Evolutionary conservation across 2,329 filamentous ascomycete species (phyloP).

Genomic region (Colletotrichum tabaci): DNA sequence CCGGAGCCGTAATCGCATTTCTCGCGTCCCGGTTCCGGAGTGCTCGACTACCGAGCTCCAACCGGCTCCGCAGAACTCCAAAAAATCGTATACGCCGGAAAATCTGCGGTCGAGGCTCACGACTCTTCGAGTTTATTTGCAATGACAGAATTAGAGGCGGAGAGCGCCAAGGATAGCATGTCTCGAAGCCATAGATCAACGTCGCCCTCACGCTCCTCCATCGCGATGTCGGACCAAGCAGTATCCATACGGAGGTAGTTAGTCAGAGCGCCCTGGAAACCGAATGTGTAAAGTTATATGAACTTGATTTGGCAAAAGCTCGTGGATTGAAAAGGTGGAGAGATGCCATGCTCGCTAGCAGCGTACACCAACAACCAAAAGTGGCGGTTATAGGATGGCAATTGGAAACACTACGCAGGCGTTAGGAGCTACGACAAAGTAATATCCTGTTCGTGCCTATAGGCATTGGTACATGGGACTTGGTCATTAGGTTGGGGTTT

Average conservation of each 20-base stretch:
- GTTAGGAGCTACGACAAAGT: too few relatives aligned
- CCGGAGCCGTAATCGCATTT: conserved; percentile 3
- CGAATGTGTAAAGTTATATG: not conserved
- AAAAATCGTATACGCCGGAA: conserved; percentile 16
- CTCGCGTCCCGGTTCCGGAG: not conserved
- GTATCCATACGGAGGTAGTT: conserved; percentile 9
- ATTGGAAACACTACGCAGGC: not conserved
- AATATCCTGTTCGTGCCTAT: not conserved
- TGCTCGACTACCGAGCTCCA: conserved; percentile 22
- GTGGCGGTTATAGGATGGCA: not conserved
- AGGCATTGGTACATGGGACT: too few relatives aligned
- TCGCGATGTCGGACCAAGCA: conserved; percentile 11
- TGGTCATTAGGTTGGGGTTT: rapidly evolving
- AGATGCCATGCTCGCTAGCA: too few relatives aligned
- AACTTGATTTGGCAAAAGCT: not conserved
- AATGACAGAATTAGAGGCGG: conserved; percentile 26
- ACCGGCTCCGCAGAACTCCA: not conserved
- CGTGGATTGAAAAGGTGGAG: not conserved
- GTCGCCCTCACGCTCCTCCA: conserved; percentile 25
- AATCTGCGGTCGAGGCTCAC: conserved; percentile 13
- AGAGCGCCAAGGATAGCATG: conserved; percentile 15
- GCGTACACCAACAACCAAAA: not conserved
- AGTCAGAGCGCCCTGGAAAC: not conserved
- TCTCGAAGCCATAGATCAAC: conserved; percentile 25
- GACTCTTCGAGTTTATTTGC: conserved; percentile 18